phyloP scores from a whole-genome alignment of 192 early-diverging fungal genomes.

The Coemansia sp. region DNA sequence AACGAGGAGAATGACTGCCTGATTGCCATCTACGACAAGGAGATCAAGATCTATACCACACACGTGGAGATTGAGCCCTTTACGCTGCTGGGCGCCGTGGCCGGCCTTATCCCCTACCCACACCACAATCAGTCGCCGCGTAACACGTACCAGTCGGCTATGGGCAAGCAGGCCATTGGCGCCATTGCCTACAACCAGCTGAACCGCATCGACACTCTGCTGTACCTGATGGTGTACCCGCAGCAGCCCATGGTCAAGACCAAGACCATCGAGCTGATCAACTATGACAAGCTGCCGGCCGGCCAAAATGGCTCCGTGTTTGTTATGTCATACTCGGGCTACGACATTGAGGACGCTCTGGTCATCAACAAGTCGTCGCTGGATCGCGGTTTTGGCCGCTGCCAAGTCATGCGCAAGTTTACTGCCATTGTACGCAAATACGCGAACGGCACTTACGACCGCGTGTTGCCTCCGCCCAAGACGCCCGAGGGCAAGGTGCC shows the following conservation, averaged over 20 bases:
- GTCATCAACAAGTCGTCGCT: conserved; percentile 99
- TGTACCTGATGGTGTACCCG: conserved; percentile 97
- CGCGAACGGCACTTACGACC: conserved; percentile 73
- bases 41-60: conserved; percentile 76
- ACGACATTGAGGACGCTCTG: conserved; percentile 99
- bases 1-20: conserved; percentile 98
- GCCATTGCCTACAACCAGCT: conserved; percentile 94
- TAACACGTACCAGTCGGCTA: conserved; percentile 99
- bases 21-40: conserved; percentile 96
- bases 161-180: conserved; percentile 99
- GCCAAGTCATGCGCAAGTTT: conserved; percentile 92
- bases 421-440: conserved; percentile 92
- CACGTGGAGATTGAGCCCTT: conserved; percentile 99
- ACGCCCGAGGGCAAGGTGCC: conserved; percentile 83
- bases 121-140: conserved; percentile 99
- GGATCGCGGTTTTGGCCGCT: conserved; percentile 96
- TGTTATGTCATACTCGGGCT: conserved; percentile 96
- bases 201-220: conserved; percentile 95
- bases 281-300: conserved; percentile 94
- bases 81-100: conserved; percentile 99
- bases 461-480: conserved; percentile 91
- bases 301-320: conserved; percentile 97
- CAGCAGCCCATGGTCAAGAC: conserved; percentile 98
- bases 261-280: conserved; percentile 89
- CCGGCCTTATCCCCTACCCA: conserved; percentile 98